These are phyloP conservation scores for Monosporascus sp. DNA, from an alignment of 2,329 filamentous ascomycete species.

Conservation along the genomic window DNA sequence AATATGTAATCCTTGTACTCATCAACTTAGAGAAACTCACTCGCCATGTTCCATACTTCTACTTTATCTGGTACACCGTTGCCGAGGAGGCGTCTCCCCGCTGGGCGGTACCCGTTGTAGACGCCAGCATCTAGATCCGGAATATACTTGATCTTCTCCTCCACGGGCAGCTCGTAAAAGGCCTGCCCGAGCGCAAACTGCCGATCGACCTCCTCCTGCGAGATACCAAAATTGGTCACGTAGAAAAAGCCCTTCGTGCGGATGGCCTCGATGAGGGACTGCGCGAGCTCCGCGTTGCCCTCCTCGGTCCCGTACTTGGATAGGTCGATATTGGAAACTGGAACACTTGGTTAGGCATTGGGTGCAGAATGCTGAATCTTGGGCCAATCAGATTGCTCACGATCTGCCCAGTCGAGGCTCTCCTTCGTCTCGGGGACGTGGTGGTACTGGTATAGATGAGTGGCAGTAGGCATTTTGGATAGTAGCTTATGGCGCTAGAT, in stretches of 20 bases:
- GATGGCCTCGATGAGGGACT: conserved; percentile 28
- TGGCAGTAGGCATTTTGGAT: conserved; percentile 28
- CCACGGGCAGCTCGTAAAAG: conserved; percentile 51
- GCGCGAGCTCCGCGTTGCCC: conserved; percentile 25
- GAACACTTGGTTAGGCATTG: background rate
- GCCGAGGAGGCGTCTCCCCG: conserved; percentile 27
- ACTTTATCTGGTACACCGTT: conserved; percentile 9
- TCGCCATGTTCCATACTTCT: conserved; percentile 15
- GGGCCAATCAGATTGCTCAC: conserved; percentile 12
- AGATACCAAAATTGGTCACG: conserved; percentile 56
- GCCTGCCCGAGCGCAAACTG: conserved; percentile 57
- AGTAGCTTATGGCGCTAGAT: background rate
- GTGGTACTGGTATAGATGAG: conserved; percentile 28
- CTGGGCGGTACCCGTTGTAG: conserved; percentile 53
- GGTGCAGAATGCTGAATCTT: background rate
- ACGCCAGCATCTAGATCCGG: conserved; percentile 44
- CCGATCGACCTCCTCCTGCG: conserved; percentile 51
- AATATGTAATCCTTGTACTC: background rate
- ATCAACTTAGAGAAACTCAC: background rate
- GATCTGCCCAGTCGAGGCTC: conserved; percentile 32
- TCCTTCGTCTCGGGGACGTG: conserved; percentile 33
- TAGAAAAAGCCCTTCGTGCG: conserved; percentile 51
- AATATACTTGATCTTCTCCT: conserved; percentile 55
- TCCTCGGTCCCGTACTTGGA: conserved; percentile 27
- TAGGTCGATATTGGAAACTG: conserved; percentile 30